Evolutionary conservation across 352 stramenopile genomes (phyloP).

Genomic region (Phytophthora palmivora): DNA sequence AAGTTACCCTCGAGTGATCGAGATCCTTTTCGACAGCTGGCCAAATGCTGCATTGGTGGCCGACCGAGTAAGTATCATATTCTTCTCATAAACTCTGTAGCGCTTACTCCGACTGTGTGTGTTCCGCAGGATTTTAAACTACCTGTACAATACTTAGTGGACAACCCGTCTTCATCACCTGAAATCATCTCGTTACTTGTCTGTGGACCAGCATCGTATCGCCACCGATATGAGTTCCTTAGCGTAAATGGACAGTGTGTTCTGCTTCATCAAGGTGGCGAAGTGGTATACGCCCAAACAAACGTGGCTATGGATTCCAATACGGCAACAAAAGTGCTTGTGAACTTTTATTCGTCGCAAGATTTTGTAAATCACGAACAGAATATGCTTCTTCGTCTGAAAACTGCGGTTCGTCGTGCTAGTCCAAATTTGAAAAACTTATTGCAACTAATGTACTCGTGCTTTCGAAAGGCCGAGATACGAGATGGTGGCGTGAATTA

Average conservation of each 20-base stretch:
- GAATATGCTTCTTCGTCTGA: slow-evolving; percentile 47
- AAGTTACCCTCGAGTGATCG: slow-evolving; percentile 55
- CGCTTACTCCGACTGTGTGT: neutral
- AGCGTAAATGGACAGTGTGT: slow-evolving; percentile 38
- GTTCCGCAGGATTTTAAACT: slow-evolving; percentile 64
- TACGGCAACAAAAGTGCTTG: slow-evolving; percentile 56
- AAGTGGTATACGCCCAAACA: slow-evolving; percentile 51
- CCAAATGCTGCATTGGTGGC: slow-evolving; percentile 58
- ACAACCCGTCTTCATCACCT: slow-evolving; percentile 59
- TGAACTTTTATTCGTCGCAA: slow-evolving; percentile 64
- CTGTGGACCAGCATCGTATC: slow-evolving; percentile 67
- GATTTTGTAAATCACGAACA: slow-evolving; percentile 47
- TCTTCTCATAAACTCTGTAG: neutral
- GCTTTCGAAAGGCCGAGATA: slow-evolving; percentile 20
- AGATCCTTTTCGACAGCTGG: slow-evolving; percentile 77
- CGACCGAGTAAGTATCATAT: slow-evolving; percentile 46
- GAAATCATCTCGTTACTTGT: slow-evolving; percentile 62
- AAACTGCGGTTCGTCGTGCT: slow-evolving; percentile 42
- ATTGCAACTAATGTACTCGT: neutral
- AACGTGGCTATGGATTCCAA: slow-evolving; percentile 69
- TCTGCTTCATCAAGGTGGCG: slow-evolving; percentile 46
- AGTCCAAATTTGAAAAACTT: neutral
- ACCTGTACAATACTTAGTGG: slow-evolving; percentile 75
- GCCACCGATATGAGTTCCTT: slow-evolving; percentile 72
- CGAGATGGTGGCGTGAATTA: slow-evolving; percentile 33